Conservation (phyloP, 202 grass and related monocot genomes). For the Digitaria exilis region DNA sequence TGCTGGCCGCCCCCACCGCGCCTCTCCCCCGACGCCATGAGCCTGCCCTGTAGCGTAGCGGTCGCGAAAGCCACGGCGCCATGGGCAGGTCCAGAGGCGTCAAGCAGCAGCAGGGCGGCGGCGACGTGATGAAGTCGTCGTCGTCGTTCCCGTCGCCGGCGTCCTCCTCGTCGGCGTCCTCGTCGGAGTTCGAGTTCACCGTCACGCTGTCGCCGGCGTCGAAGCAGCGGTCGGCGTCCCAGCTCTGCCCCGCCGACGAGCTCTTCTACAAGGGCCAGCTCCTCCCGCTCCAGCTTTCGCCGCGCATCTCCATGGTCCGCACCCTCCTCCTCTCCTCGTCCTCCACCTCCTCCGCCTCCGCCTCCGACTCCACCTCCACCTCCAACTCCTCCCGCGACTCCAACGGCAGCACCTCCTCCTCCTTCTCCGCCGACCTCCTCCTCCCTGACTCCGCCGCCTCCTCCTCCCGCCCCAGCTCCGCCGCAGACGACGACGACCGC, state of each 20-base stretch:
- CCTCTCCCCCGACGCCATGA: conserved; percentile 31
- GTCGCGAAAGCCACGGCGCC: not conserved
- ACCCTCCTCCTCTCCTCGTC: conserved; percentile 80
- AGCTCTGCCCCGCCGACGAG: conserved; percentile 94
- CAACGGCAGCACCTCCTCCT: conserved; percentile 93
- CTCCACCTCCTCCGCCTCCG: conserved; percentile 74
- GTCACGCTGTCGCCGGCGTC: conserved; percentile 80
- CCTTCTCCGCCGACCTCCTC: conserved; percentile 73
- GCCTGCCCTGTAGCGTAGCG: conserved; percentile 20
- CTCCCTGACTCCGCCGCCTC: conserved; percentile 77
- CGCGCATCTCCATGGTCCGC: conserved; percentile 97
- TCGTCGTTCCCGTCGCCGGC: conserved; percentile 62
- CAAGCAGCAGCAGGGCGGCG: not conserved
- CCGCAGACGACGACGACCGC: conserved; percentile 78
- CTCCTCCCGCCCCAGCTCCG: conserved; percentile 91
- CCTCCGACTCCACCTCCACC: conserved; percentile 60
- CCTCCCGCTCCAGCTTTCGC: conserved; percentile 89
- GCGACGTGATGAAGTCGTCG: not conserved
- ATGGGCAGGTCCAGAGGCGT: conserved; percentile 50
- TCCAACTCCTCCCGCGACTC: conserved; percentile 80
- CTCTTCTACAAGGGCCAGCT: conserved; percentile 99
- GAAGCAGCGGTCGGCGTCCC: conserved; percentile 59
- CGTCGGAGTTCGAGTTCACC: conserved; percentile 99
- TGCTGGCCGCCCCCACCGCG: conserved; percentile 27
- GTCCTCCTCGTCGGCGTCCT: conserved; percentile 81